Conservation (phyloP, 495 filamentous ascomycete species). For the Sporormia fimetaria region DNA sequence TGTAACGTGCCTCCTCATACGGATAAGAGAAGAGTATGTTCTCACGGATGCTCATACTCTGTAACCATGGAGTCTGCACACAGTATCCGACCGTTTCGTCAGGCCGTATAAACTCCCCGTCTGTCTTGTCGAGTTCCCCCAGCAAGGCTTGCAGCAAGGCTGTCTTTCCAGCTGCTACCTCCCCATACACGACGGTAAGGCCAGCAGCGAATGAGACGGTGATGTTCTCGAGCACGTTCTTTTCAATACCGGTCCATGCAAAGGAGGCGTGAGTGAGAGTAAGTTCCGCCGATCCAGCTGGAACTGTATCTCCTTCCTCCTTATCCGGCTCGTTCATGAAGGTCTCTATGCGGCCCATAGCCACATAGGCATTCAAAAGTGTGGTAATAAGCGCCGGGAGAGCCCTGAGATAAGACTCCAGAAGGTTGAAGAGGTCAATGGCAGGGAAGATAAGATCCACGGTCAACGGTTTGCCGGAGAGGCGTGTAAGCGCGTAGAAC, state of each 20-base stretch:
- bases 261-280: constrained; percentile 54
- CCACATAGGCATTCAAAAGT: constrained; percentile 61
- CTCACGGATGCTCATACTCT: constrained; percentile 80
- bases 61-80: constrained; percentile 77
- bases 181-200: constrained; percentile 56
- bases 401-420: constrained; percentile 57
- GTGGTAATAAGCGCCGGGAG: constrained; percentile 59
- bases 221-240: constrained; percentile 52
- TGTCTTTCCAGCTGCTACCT: constrained; percentile 71
- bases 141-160: constrained; percentile 67
- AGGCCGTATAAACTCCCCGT: constrained; percentile 48
- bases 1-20: constrained; percentile 53
- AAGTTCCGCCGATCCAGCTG: constrained; percentile 33
- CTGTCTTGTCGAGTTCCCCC: constrained; percentile 60
- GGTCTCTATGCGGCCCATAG: constrained; percentile 64
- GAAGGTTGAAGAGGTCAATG: constrained; percentile 61
- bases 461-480: constrained; percentile 51
- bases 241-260: constrained; percentile 57
- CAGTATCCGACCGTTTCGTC: constrained; percentile 69
- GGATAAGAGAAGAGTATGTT: constrained; percentile 70
- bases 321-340: constrained; percentile 81
- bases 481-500: constrained; percentile 63
- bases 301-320: constrained; percentile 34
- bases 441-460: constrained; percentile 76
- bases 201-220: constrained; percentile 50